Conservation (phyloP, 306 rosid genomes). For the Sicyos baderoa region DNA sequence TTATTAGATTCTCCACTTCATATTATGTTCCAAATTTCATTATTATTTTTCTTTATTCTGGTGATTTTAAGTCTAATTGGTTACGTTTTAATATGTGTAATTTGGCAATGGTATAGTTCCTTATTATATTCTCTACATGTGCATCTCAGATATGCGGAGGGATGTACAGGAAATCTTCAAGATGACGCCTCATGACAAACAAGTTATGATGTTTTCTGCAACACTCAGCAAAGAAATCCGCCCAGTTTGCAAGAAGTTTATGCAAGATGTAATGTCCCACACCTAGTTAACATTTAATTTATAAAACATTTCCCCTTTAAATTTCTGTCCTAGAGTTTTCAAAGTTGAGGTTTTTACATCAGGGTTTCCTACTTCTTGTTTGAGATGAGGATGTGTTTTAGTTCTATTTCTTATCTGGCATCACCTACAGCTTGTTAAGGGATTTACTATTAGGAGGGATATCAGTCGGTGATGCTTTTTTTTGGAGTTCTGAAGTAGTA, state of each 20-base stretch:
- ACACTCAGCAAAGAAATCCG: slow-evolving; percentile 99
- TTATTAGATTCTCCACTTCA: background rate
- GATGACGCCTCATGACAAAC: slow-evolving; percentile 98
- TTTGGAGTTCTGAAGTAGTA: slow-evolving; percentile 7
- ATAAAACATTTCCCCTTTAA: slow-evolving; percentile 61
- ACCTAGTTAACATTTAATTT: slow-evolving; percentile 83
- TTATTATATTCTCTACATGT: slow-evolving; percentile 19
- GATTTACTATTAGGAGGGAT: background rate
- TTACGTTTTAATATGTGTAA: background rate
- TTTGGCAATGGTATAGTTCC: background rate
- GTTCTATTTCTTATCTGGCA: background rate
- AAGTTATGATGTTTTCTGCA: slow-evolving; percentile 99
- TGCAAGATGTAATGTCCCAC: slow-evolving; percentile 99
- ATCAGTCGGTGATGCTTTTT: background rate
- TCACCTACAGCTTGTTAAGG: background rate
- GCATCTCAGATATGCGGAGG: slow-evolving; percentile 81
- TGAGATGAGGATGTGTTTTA: background rate
- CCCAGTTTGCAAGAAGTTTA: slow-evolving; percentile 98
- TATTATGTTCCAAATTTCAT: background rate
- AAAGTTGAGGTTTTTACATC: slow-evolving; percentile 26
- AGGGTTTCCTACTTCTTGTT: background rate
- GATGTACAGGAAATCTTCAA: slow-evolving; percentile 97
- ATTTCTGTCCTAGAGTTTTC: slow-evolving; percentile 42
- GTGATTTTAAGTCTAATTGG: background rate
- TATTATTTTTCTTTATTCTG: background rate